Evolutionary conservation across 2,329 filamentous ascomycete genomes (phyloP), one percentile per base, ranked within the genome.

Genomic region (Aspergillus pseudoglaucus): DNA sequence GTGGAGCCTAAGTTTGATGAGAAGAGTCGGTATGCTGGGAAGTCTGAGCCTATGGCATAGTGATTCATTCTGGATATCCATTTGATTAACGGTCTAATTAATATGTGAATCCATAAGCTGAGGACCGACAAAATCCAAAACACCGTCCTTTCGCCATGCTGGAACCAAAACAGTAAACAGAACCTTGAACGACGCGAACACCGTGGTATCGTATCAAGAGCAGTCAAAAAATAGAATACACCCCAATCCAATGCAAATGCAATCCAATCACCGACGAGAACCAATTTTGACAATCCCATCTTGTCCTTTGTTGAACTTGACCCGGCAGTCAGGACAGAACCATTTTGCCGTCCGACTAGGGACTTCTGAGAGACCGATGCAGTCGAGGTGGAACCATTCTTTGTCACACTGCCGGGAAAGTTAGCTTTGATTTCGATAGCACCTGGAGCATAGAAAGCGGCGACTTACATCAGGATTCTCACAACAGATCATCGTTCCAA

Each of bases 331-430:
- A 1, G 80, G 80, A 64, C 82, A 85, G 58, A 81, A 85, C 82
- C 82, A 85, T 63, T 82, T 83, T 9, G 76, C 74, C 10, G 80
- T 75, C 20, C 80, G 73, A n/a, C 75, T 74, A 6, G 82, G 82
- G 27, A 80, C 72, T 46, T 81, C 79, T 6, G 71, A 70, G 15
- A 85, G 68, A 12, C 75, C 74, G 22, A 85, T 75, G 53, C 82
- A 85, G 32, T 74, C 72, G 42, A 84, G 73, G 58, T 85, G 82
- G 61, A 85, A 85, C 82, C 82, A 85, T 65, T 84, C 81, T 39
- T 74, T 77, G 53, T 83, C 79, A 64, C 82, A 85, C 75, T 83
- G 54, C n/a, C 10, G 15, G 7, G 10, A 35, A 46, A 6, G 37
- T 62, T 53, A 66, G 53, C 15, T 27, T 33, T 10, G 42, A 1